Percentiles rank a stretch among this genome's conserved stretches.
Conservation (phyloP, 805 yeast species). For the Candida incommunis region DNA sequence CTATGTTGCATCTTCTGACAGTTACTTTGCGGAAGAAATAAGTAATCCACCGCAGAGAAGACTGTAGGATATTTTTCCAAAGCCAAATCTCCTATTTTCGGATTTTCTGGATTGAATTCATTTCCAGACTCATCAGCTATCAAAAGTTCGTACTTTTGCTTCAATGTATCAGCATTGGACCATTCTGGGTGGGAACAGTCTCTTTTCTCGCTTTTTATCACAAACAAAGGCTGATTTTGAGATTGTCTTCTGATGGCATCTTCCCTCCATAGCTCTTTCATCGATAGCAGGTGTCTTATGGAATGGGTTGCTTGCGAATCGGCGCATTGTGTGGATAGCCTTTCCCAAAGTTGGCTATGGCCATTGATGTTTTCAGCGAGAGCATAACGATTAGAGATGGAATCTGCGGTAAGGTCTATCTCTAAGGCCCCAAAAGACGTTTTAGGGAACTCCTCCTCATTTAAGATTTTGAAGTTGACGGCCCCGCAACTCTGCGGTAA, state of each 20-base stretch:
- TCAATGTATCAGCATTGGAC: not conserved
- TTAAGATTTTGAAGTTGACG: not conserved
- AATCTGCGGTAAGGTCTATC: constrained; percentile 49
- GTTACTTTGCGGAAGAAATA: not conserved
- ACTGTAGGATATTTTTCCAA: not conserved
- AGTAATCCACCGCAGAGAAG: not conserved
- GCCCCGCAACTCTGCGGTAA: too few relatives aligned
- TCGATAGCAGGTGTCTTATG: not conserved
- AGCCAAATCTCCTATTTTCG: not conserved
- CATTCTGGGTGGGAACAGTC: not conserved
- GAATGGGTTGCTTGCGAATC: constrained; percentile 5
- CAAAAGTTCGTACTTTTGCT: not conserved
- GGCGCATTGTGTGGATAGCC: constrained; percentile 32
- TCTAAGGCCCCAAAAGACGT: constrained; percentile 56
- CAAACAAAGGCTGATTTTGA: not conserved
- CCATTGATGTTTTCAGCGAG: constrained; percentile 25
- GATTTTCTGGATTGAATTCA: not conserved
- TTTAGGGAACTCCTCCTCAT: constrained; percentile 27
- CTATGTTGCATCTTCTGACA: not conserved
- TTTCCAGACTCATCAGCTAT: not conserved
- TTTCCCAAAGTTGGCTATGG: constrained; percentile 8
- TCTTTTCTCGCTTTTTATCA: not conserved
- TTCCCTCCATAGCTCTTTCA: constrained; percentile 42
- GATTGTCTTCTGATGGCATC: constrained; percentile 11
- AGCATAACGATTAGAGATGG: constrained; percentile 41